Evolutionary conservation across 2,329 filamentous ascomycete genomes (phyloP).

Genomic region (Harringtonia lauricola): DNA sequence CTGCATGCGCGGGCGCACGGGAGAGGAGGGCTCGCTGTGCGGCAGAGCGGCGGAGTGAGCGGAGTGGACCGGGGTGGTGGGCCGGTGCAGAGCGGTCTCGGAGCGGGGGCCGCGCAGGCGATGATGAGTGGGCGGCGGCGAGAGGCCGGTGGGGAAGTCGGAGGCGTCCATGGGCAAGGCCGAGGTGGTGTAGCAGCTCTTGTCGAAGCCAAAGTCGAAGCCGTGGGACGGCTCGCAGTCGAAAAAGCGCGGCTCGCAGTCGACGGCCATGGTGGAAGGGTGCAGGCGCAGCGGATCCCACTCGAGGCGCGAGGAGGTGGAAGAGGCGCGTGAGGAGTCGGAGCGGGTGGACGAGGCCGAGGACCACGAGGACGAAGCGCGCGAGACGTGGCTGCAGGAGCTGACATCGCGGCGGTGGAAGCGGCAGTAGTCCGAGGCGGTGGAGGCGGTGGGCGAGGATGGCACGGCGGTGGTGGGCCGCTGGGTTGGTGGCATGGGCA

Average conservation of each 20-base stretch:
- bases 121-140: slow-evolving; percentile 10
- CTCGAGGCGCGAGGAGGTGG: slow-evolving; percentile 9
- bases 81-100: slow-evolving; percentile 4
- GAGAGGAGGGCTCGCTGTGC: slow-evolving; percentile 6
- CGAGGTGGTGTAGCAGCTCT: not conserved
- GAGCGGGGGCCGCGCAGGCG: slow-evolving; percentile 7
- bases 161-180: not conserved
- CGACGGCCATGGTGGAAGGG: slow-evolving; percentile 12
- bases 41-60: slow-evolving; percentile 2
- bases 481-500: slow-evolving; percentile 4
- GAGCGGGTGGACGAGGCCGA: slow-evolving; percentile 4
- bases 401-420: slow-evolving; percentile 9
- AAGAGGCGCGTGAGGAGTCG: not conserved
- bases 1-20: slow-evolving; percentile 12
- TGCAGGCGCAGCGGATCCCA: slow-evolving; percentile 24
- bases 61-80: slow-evolving; percentile 3
- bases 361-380: slow-evolving; percentile 12
- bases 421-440: not conserved
- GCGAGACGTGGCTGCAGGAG: slow-evolving; percentile 12
- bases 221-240: slow-evolving; percentile 7
- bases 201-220: slow-evolving; percentile 23
- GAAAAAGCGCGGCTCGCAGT: not conserved
- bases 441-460: too few species aligned
- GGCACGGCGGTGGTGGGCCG: slow-evolving; percentile 1
- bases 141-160: slow-evolving; percentile 6